Conservation (phyloP, 2,329 filamentous ascomycete genomes). For the Scedosporium minutisporum region DNA sequence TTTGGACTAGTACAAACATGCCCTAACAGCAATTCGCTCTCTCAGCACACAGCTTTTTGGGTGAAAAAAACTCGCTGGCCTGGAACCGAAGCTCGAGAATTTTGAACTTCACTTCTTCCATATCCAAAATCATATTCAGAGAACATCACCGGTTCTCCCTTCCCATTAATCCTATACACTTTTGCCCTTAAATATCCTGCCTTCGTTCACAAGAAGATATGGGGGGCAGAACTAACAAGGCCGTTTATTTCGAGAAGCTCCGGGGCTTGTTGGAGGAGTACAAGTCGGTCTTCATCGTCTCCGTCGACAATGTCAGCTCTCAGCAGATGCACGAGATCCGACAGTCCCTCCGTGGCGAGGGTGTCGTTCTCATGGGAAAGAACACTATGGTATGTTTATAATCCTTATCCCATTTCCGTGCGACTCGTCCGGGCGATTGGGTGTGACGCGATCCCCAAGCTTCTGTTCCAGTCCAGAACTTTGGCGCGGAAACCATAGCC, state of each 20-base stretch:
- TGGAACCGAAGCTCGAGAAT: neutral
- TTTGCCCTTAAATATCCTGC: slow-evolving; percentile 97
- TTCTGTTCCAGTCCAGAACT: neutral
- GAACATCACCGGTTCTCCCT: slow-evolving; percentile 9
- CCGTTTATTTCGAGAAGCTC: slow-evolving; percentile 99
- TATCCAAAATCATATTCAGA: slow-evolving; percentile 14
- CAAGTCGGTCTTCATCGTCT: slow-evolving; percentile 94
- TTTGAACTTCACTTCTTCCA: slow-evolving; percentile 11
- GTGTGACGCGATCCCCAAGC: too few relatives aligned
- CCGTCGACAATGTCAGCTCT: slow-evolving; percentile 98
- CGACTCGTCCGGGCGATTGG: neutral
- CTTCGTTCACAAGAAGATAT: slow-evolving; percentile 94
- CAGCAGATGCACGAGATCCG: slow-evolving; percentile 99
- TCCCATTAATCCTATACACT: slow-evolving; percentile 12
- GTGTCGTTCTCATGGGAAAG: slow-evolving; percentile 98
- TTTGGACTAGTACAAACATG: slow-evolving; percentile 19
- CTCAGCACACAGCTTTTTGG: slow-evolving; percentile 6
- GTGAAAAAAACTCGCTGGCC: slow-evolving; percentile 3
- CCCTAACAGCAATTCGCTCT: slow-evolving; percentile 23
- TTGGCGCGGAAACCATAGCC: neutral
- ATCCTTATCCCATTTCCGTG: neutral
- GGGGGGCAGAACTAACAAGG: slow-evolving; percentile 97
- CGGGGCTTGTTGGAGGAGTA: slow-evolving; percentile 94
- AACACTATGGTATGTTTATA: slow-evolving; percentile 86
- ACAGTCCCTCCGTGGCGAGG: slow-evolving; percentile 77